Conservation (phyloP, 73 alveolate genomes). For the Blepharisma stoltei region DNA sequence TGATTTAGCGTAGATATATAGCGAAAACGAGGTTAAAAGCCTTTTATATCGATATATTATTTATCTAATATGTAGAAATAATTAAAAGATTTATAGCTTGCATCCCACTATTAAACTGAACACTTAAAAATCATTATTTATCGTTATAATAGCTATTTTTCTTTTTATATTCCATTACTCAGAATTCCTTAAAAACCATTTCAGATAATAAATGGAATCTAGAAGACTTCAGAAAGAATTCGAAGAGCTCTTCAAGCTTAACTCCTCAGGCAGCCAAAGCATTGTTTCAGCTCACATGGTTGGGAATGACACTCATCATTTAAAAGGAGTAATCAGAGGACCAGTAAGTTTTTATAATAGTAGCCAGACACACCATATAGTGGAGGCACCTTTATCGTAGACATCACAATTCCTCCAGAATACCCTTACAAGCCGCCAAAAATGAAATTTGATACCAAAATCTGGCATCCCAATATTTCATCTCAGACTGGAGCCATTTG, state of each 20-base stretch:
- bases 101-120: too few relatives aligned
- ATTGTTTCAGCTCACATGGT: slow-evolving; percentile 47
- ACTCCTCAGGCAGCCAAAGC: slow-evolving; percentile 56
- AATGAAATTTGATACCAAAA: slow-evolving; percentile 89
- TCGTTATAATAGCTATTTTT: too few relatives aligned
- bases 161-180: too few relatives aligned
- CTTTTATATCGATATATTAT: too few relatives aligned
- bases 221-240: slow-evolving; percentile 65
- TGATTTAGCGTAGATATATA: too few relatives aligned
- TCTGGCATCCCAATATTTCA: slow-evolving; percentile 82
- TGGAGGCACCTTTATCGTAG: slow-evolving; percentile 82
- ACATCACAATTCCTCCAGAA: slow-evolving; percentile 85
- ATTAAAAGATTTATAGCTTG: too few relatives aligned
- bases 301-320: slow-evolving; percentile 59
- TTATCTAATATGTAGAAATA: too few relatives aligned
- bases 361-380: slow-evolving; percentile 78
- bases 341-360: slow-evolving; percentile 31
- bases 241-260: slow-evolving; percentile 67
- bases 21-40: too few relatives aligned
- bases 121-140: too few relatives aligned
- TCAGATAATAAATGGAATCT: slow-evolving; percentile 71
- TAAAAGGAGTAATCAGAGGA: slow-evolving; percentile 75
- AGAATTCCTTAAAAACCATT: slow-evolving; percentile 30
- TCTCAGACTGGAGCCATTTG: slow-evolving; percentile 94
- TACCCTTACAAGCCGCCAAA: slow-evolving; percentile 96